Conservation (phyloP, 768 basidiomycete species). For the Podaxis mareebaensis region DNA sequence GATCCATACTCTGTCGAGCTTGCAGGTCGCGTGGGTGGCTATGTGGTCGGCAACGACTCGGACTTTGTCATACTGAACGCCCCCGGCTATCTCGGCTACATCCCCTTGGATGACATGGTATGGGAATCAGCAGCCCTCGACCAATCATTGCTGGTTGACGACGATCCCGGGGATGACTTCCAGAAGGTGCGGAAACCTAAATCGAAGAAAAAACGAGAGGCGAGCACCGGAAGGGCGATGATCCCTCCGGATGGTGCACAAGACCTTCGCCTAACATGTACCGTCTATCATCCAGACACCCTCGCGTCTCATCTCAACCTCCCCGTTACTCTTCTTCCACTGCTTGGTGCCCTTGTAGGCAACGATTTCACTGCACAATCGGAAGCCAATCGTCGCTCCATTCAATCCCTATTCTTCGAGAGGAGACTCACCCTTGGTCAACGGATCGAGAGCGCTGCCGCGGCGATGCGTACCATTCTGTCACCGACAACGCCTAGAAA, state of each 20-base stretch:
- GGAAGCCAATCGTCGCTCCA: conserved; percentile 46
- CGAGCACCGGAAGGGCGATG: conserved; percentile 36
- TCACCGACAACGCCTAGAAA: conserved; percentile 48
- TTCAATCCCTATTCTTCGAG: conserved; percentile 71
- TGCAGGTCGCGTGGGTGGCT: conserved; percentile 70
- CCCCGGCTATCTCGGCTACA: conserved; percentile 76
- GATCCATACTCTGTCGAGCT: conserved; percentile 86
- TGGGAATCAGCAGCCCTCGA: conserved; percentile 48
- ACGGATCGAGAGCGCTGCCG: conserved; percentile 67
- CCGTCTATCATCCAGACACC: conserved; percentile 58
- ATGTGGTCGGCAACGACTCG: conserved; percentile 78
- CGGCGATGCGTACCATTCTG: conserved; percentile 54
- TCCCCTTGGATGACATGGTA: conserved; percentile 74
- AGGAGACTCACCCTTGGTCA: conserved; percentile 53
- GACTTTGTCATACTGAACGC: conserved; percentile 80
- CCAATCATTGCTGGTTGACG: conserved; percentile 31
- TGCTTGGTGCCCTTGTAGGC: conserved; percentile 77
- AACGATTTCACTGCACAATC: conserved; percentile 71
- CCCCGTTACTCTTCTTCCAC: conserved; percentile 70
- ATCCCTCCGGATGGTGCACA: conserved; percentile 54
- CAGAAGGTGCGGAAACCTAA: conserved; percentile 57
- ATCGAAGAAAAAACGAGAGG: conserved; percentile 41
- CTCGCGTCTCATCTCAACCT: conserved; percentile 69
- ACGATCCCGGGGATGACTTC: conserved; percentile 49
- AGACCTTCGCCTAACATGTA: conserved; percentile 51